These are phyloP conservation scores for Encephalitozoon romaleae DNA, from an alignment of 371 early-diverging fungal species.

Conservation along the genomic window DNA sequence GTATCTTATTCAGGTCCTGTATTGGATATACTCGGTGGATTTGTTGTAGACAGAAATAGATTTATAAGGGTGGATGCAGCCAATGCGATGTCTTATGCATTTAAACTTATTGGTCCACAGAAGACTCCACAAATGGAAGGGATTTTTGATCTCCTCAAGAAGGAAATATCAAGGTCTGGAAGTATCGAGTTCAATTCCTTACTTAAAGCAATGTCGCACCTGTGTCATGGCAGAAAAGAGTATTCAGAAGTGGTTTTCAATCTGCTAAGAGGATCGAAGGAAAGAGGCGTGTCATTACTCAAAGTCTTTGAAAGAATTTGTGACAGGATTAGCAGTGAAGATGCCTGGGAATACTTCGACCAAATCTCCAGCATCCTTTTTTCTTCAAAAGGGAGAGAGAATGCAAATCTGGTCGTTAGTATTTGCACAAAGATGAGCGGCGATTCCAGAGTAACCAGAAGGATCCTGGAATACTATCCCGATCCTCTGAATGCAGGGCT, in stretches of 20 bases:
- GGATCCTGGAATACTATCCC: neutral
- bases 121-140: neutral
- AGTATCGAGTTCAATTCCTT: neutral
- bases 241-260: neutral
- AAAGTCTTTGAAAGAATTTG: neutral
- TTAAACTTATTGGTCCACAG: neutral
- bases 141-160: neutral
- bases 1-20: neutral
- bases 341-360: neutral
- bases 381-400: neutral
- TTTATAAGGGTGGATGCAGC: slow-evolving; percentile 9
- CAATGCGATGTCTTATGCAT: neutral
- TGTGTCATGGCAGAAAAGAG: neutral
- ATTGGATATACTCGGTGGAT: neutral
- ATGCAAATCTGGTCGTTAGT: neutral
- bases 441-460: neutral
- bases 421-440: neutral
- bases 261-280: neutral
- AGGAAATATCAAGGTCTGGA: neutral
- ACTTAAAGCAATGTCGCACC: neutral
- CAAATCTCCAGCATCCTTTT: neutral
- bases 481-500: neutral
- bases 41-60: neutral
- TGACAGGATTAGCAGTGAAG: neutral
- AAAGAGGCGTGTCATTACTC: neutral